Evolutionary conservation across 257 asterid genomes (phyloP).

Genomic region (Nicotiana tomentosiformis): DNA sequence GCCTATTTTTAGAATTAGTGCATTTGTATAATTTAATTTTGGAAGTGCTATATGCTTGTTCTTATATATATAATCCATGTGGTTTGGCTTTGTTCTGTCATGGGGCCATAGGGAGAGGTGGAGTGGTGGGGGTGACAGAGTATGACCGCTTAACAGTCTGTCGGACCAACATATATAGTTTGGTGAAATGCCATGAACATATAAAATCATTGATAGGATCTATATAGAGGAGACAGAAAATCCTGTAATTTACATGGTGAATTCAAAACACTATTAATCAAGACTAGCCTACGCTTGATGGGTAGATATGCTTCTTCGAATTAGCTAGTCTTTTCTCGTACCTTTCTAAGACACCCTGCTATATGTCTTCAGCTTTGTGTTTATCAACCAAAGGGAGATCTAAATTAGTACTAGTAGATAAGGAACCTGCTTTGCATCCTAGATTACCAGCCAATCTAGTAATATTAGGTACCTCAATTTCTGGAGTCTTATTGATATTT

Average conservation of each 20-base stretch:
- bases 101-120: background rate
- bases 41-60: constrained; percentile 4
- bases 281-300: background rate
- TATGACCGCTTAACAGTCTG: background rate
- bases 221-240: background rate
- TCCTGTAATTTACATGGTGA: background rate
- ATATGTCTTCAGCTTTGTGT: background rate
- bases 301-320: background rate
- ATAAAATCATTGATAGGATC: background rate
- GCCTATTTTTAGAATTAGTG: background rate
- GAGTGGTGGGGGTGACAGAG: background rate
- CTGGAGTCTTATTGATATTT: background rate
- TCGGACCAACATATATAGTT: background rate
- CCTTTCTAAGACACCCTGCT: background rate
- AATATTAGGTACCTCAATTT: background rate
- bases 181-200: background rate
- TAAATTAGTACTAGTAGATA: background rate
- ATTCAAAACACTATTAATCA: background rate
- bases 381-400: background rate
- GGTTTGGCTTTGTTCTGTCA: background rate
- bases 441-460: background rate
- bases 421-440: background rate
- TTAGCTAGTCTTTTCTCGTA: background rate
- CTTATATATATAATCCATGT: background rate
- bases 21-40: background rate